Percentiles rank a stretch among this genome's conserved stretches.
Evolutionary conservation across 192 early-diverging fungal species (phyloP).

Genomic region (Coemansia sp.): DNA sequence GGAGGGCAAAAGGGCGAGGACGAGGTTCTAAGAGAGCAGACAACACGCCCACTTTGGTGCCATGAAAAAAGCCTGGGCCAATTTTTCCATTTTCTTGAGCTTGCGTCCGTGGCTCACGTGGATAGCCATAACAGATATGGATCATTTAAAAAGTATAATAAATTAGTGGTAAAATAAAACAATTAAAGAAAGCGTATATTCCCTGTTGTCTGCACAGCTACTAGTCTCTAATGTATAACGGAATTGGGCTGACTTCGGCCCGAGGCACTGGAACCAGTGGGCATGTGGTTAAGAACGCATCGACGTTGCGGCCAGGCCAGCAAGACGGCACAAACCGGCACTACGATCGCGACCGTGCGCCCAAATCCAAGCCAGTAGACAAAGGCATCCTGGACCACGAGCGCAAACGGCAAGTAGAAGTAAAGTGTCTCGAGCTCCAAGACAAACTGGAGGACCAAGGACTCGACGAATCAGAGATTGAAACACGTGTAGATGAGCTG

Average conservation of each 20-base stretch:
- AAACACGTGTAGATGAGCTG: slow-evolving; percentile 61
- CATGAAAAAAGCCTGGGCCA: neutral
- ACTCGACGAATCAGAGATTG: slow-evolving; percentile 66
- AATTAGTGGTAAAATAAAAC: neutral
- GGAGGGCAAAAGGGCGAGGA: neutral
- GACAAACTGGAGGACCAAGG: slow-evolving; percentile 78
- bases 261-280: slow-evolving; percentile 94
- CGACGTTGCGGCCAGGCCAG: slow-evolving; percentile 66
- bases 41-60: neutral
- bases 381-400: slow-evolving; percentile 76
- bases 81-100: neutral
- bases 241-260: slow-evolving; percentile 75
- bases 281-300: slow-evolving; percentile 89
- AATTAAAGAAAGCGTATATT: neutral
- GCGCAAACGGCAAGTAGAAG: slow-evolving; percentile 82
- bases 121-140: neutral
- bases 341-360: slow-evolving; percentile 48
- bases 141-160: neutral
- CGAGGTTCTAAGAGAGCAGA: neutral
- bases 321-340: slow-evolving; percentile 42
- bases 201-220: neutral
- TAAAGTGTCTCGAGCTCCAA: slow-evolving; percentile 80
- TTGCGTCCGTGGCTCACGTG: neutral
- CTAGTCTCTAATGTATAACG: slow-evolving; percentile 65
- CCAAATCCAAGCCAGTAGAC: slow-evolving; percentile 36